phyloP scores from a whole-genome alignment of 1,284 basidiomycete genomes.

The Ceratobasidium sp. region DNA sequence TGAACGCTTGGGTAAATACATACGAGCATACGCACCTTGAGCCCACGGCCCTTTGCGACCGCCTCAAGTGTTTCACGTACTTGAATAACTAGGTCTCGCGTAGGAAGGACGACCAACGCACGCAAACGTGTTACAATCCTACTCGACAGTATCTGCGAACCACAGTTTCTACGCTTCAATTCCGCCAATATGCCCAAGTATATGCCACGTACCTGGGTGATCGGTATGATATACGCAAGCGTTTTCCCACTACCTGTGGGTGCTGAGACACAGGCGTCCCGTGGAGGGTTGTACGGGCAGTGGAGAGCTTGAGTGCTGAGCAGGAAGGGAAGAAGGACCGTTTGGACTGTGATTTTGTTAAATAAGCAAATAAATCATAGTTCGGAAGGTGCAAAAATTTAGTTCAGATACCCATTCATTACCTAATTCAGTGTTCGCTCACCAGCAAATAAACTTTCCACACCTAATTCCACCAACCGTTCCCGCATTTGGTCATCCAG shows the following conservation, averaged over 20 bases:
- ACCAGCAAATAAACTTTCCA: constrained; percentile 89
- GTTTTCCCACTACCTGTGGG: constrained; percentile 99
- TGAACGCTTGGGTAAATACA: constrained; percentile 25
- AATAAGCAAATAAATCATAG: neutral
- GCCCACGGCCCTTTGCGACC: constrained; percentile 83
- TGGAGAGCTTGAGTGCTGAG: constrained; percentile 68
- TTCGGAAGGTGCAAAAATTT: constrained; percentile 22
- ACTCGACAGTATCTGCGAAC: constrained; percentile 69
- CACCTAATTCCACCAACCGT: constrained; percentile 77
- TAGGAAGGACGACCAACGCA: constrained; percentile 94
- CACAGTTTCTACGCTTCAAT: neutral
- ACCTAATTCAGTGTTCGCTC: constrained; percentile 51
- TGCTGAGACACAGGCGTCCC: constrained; percentile 95
- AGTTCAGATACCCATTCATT: neutral
- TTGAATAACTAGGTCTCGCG: constrained; percentile 93
- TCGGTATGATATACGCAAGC: constrained; percentile 91
- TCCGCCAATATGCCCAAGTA: neutral
- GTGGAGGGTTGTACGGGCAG: constrained; percentile 73
- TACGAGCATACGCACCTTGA: constrained; percentile 69
- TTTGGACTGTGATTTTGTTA: constrained; percentile 71
- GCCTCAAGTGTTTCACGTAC: constrained; percentile 92
- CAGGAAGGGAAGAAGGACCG: constrained; percentile 81
- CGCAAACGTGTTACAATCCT: constrained; percentile 84
- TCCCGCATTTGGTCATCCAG: constrained; percentile 71
- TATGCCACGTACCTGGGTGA: constrained; percentile 75